phyloP scores from a whole-genome alignment of 2,329 filamentous ascomycete genomes.

The Bertia moriformis region DNA sequence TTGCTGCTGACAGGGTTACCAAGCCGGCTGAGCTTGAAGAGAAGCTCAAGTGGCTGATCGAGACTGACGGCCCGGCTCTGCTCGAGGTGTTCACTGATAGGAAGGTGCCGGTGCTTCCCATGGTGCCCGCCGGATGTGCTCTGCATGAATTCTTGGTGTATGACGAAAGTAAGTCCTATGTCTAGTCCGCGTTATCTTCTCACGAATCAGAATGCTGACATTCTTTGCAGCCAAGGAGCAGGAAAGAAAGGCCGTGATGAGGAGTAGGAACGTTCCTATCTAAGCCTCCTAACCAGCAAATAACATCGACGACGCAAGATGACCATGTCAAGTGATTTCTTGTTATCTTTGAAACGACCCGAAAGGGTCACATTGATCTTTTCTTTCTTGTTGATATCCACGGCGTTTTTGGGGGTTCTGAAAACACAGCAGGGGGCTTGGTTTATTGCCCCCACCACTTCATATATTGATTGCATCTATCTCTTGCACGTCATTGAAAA shows the following conservation, averaged over 20 bases:
- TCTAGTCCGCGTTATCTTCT: neutral
- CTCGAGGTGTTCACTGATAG: conserved; percentile 85
- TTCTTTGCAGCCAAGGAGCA: conserved; percentile 1
- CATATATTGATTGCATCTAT: no score
- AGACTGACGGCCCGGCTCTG: conserved; percentile 78
- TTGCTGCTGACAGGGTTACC: conserved; percentile 57
- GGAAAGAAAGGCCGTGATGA: neutral
- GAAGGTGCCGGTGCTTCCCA: conserved; percentile 88
- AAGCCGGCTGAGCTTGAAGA: conserved; percentile 67
- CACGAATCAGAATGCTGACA: neutral
- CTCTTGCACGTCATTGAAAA: no score
- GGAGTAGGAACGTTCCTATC: neutral
- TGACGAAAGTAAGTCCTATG: conserved; percentile 49
- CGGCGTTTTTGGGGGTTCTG: neutral
- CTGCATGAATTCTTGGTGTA: conserved; percentile 89
- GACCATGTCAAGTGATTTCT: neutral
- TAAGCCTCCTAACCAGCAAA: no score
- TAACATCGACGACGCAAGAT: neutral
- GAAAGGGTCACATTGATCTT: neutral
- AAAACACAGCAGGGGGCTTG: neutral
- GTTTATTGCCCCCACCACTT: no score
- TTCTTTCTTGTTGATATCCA: conserved; percentile 1
- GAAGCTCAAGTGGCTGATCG: conserved; percentile 74
- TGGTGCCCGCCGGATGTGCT: conserved; percentile 79
- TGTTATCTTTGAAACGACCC: neutral